Evolutionary conservation across 208 protist species (phyloP), one percentile per base, ranked within the genome.

Genomic region (Novymonas esmeraldas): DNA sequence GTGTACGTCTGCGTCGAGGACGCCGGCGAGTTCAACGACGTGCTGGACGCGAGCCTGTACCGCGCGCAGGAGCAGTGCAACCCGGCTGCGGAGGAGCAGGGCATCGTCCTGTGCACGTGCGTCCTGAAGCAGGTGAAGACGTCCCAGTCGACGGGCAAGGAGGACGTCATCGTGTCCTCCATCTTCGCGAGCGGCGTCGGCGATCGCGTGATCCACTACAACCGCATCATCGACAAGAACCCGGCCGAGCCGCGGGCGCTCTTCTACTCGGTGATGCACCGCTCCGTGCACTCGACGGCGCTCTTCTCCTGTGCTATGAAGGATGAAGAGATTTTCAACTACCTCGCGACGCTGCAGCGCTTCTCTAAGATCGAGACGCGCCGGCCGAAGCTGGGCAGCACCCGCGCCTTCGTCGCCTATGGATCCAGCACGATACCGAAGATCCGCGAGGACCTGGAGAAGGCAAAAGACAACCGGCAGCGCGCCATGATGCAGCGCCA

Each of bases 151-250:
- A 49, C 60, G 1, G 73, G 73, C 50, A 79, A 86, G 50, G 72
- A 77, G 54, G 85, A 91, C 54, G 73, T 93, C 59, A 52, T 89
- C 16, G 59, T 93, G 2, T 93, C 87, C 1, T 93, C 87, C 31
- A 79, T 93, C 69, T 90, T 93, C 48, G 83, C 79, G 28, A 84
- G 76, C 28, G 82, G 87, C 16, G 83, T 90, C 6, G 87, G 84
- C 22, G 67, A 80, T 57, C 79, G 87, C 34, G 69, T 90, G 18
- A 85, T 93, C 28, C 87, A 93, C 54, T 93, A 93, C 70, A 83
- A 78, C 28, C 84, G 87, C 50, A 93, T 93, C 48, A 51, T 93
- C 6, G 87, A 93, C 76, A 93, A 93, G 73, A 90, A 93, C 74
- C 87, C 87, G 0, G 87, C 87, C 26, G 83, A 93, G 76, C 87